These are phyloP conservation scores for Volvariella volvacea DNA, from an alignment of 1,284 basidiomycete species.

Conservation along the genomic window DNA sequence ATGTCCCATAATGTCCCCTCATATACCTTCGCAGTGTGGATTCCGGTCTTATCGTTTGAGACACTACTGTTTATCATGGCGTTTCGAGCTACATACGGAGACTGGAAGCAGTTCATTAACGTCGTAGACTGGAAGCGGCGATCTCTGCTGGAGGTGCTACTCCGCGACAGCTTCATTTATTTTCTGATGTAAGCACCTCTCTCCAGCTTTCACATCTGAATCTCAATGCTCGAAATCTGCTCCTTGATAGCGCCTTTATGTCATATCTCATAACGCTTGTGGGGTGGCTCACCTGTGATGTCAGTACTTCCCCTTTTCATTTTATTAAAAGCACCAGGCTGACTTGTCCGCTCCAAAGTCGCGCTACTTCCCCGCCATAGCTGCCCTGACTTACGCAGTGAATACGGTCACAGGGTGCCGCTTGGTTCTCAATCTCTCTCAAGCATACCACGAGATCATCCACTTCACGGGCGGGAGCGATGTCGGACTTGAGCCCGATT, in stretches of 20 bases:
- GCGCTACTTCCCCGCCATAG: not conserved
- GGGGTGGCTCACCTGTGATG: not conserved
- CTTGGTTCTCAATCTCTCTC: slow-evolving; percentile 1
- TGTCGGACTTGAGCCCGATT: too few species aligned
- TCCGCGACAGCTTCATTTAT: not conserved
- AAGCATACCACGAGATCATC: not conserved
- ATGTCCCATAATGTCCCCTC: not conserved
- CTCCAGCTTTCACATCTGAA: not conserved
- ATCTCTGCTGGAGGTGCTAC: not conserved
- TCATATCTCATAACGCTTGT: not conserved
- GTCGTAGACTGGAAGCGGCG: not conserved
- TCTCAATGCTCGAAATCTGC: too few species aligned
- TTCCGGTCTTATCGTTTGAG: not conserved
- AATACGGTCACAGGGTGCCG: not conserved
- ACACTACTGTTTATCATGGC: not conserved
- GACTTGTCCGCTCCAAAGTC: not conserved
- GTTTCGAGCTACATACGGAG: not conserved
- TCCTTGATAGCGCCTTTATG: not conserved
- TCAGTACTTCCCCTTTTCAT: not conserved
- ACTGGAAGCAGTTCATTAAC: not conserved
- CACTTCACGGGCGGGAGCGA: too few species aligned
- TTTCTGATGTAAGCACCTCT: not conserved
- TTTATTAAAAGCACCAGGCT: not conserved
- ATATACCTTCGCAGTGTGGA: not conserved
- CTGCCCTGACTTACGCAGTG: not conserved